Evolutionary conservation across 148 eudicot genomes (phyloP).

Genomic region (Polygonum aviculare): DNA sequence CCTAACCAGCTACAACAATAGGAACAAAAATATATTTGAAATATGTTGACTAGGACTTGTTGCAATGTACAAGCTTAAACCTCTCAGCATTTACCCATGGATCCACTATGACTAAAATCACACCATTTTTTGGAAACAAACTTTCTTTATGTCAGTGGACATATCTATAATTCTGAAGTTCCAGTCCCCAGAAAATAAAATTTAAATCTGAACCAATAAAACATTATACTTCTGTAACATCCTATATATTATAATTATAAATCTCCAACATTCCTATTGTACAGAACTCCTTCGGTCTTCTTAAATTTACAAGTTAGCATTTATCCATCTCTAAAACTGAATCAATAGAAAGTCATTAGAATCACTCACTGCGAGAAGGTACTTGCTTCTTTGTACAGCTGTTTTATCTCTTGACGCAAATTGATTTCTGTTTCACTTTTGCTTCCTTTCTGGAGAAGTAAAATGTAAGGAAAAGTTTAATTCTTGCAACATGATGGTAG

Average conservation of each 20-base stretch:
- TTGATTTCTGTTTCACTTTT: slow-evolving; percentile 31
- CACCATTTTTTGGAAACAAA: background rate
- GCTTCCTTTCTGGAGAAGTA: slow-evolving; percentile 31
- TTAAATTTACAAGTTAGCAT: background rate
- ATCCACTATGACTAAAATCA: background rate
- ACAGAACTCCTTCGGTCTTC: background rate
- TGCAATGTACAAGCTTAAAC: background rate
- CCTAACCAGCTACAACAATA: background rate
- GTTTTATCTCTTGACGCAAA: slow-evolving; percentile 67
- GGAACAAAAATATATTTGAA: background rate
- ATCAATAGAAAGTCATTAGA: background rate
- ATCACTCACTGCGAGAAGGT: slow-evolving; percentile 65
- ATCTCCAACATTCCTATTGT: no score
- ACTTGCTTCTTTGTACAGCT: slow-evolving; percentile 74
- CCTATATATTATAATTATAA: background rate
- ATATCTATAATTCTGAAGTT: background rate
- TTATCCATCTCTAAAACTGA: background rate
- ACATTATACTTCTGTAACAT: background rate
- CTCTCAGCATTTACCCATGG: background rate
- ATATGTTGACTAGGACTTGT: background rate
- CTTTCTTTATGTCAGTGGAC: background rate
- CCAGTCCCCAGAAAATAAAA: background rate
- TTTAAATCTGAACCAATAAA: background rate
- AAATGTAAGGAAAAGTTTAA: background rate
- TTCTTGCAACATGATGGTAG: background rate